Conservation (phyloP, 495 filamentous ascomycete genomes). For the Penicillium bovifimosum region DNA sequence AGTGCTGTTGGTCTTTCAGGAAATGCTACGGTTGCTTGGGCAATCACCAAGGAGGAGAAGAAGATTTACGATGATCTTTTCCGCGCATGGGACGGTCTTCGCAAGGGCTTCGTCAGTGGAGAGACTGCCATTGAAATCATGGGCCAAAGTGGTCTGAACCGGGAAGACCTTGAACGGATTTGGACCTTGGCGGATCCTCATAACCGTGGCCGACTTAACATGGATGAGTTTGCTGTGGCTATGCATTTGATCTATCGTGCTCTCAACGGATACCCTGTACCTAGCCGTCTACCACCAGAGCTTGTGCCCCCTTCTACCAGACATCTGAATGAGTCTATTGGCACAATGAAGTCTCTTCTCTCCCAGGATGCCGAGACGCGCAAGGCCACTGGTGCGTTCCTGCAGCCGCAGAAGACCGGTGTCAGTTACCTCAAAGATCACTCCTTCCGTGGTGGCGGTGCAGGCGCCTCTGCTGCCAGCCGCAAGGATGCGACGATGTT, state of each 20-base stretch:
- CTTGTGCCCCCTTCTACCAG: conserved; percentile 94
- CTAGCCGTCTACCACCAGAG: conserved; percentile 86
- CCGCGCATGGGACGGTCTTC: conserved; percentile 92
- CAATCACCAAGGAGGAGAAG: conserved; percentile 98
- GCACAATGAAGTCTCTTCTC: conserved; percentile 87
- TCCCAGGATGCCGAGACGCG: conserved; percentile 81
- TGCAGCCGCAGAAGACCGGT: conserved; percentile 93
- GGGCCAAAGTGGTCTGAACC: conserved; percentile 89
- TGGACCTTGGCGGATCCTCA: conserved; percentile 94
- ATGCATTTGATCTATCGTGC: conserved; percentile 99
- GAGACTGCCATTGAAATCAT: conserved; percentile 96
- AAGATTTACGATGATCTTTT: conserved; percentile 94
- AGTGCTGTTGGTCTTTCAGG: conserved; percentile 84
- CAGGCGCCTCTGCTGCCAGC: conserved; percentile 31
- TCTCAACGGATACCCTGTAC: conserved; percentile 90
- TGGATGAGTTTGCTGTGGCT: conserved; percentile 97
- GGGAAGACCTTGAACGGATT: conserved; percentile 80
- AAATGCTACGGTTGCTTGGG: conserved; percentile 95
- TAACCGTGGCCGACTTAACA: conserved; percentile 88
- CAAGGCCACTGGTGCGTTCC: conserved; percentile 75
- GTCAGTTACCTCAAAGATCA: conserved; percentile 95
- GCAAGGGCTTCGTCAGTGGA: conserved; percentile 88
- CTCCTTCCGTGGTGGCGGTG: conserved; percentile 66
- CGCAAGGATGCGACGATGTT: conserved; percentile 96
- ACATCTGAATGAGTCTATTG: conserved; percentile 86